Evolutionary conservation across 2,329 filamentous ascomycete genomes (phyloP).

Genomic region (Curvularia sp.): DNA sequence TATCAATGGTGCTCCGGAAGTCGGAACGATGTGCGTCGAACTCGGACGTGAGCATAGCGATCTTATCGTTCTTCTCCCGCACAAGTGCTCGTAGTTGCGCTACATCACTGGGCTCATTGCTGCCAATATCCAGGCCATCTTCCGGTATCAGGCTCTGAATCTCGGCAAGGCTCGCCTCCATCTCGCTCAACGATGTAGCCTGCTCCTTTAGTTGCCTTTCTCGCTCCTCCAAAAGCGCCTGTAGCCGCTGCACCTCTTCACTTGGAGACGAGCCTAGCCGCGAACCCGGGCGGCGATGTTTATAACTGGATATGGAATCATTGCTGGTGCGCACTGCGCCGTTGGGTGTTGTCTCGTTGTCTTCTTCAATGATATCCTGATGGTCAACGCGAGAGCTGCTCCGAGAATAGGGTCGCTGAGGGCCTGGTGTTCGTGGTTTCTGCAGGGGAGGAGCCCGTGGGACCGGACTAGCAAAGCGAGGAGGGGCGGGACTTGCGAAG

Average conservation of each 20-base stretch:
- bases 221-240: slow-evolving; percentile 78
- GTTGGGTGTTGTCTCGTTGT: slow-evolving; percentile 57
- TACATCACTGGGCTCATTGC: slow-evolving; percentile 67
- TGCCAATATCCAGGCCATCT: slow-evolving; percentile 57
- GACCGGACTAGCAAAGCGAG: slow-evolving; percentile 68
- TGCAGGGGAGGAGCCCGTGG: slow-evolving; percentile 62
- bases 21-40: slow-evolving; percentile 95
- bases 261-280: slow-evolving; percentile 48
- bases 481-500: slow-evolving; percentile 68
- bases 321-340: slow-evolving; percentile 60
- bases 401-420: slow-evolving; percentile 56
- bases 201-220: slow-evolving; percentile 91
- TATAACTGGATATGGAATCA: slow-evolving; percentile 60
- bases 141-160: slow-evolving; percentile 74
- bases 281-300: slow-evolving; percentile 36
- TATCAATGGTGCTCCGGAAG: slow-evolving; percentile 96
- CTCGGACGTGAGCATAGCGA: slow-evolving; percentile 88
- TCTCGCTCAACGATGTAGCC: slow-evolving; percentile 79
- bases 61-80: slow-evolving; percentile 96
- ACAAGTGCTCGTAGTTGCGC: slow-evolving; percentile 80
- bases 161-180: slow-evolving; percentile 87
- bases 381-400: slow-evolving; percentile 57
- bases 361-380: slow-evolving; percentile 52
- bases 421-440: slow-evolving; percentile 53
- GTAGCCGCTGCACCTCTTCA: slow-evolving; percentile 77